These are phyloP conservation scores for Danielozyma ontarioensis DNA, from an alignment of 805 yeast genomes.

Conservation along the genomic window DNA sequence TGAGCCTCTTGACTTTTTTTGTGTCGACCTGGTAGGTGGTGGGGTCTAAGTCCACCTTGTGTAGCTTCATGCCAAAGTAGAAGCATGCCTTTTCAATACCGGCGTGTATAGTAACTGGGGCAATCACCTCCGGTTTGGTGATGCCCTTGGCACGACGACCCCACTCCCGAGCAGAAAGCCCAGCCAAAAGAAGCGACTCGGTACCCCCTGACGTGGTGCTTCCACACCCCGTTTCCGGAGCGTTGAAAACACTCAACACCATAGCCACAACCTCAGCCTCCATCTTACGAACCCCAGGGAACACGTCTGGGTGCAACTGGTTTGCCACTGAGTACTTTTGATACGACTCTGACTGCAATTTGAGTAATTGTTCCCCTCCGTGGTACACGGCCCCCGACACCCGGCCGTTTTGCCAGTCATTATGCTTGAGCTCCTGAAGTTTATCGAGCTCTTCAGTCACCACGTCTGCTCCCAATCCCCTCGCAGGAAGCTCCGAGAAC, in stretches of 20 bases:
- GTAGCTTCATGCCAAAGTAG: conserved; percentile 81
- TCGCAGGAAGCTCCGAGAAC: conserved; percentile 49
- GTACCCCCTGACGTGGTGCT: conserved; percentile 94
- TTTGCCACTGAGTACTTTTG: conserved; percentile 79
- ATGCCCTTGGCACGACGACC: conserved; percentile 58
- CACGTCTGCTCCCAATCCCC: conserved; percentile 47
- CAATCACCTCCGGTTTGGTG: conserved; percentile 73
- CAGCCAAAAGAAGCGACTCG: conserved; percentile 81
- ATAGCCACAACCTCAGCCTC: conserved; percentile 91
- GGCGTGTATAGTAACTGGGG: conserved; percentile 89
- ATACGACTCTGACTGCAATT: conserved; percentile 73
- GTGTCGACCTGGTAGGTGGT: conserved; percentile 63
- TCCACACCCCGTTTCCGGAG: conserved; percentile 60
- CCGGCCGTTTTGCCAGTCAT: conserved; percentile 80
- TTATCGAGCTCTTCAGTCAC: conserved; percentile 50
- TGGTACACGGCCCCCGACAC: conserved; percentile 96
- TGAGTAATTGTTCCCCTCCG: conserved; percentile 77
- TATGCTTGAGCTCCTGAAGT: conserved; percentile 49
- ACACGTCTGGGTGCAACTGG: conserved; percentile 94
- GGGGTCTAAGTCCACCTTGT: conserved; percentile 73
- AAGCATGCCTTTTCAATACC: conserved; percentile 91
- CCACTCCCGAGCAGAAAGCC: conserved; percentile 80
- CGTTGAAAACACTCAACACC: conserved; percentile 78
- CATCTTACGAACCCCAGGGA: conserved; percentile 95
- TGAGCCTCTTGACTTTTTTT: conserved; percentile 53